Evolutionary conservation across 257 asterid genomes (phyloP).

Genomic region (Solanum sejunctum): DNA sequence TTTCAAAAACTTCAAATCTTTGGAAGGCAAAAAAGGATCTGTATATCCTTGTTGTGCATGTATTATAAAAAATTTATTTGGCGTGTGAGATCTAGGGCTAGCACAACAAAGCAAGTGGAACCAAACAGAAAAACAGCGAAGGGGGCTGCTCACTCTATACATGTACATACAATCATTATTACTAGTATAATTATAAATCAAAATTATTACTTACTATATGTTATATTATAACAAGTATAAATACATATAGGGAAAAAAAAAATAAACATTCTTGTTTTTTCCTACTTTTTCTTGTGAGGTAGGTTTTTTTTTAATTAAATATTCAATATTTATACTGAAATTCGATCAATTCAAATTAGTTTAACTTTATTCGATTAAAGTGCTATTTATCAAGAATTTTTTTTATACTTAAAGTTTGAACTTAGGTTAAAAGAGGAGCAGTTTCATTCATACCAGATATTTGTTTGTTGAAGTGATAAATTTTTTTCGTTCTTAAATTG

Average conservation of each 20-base stretch:
- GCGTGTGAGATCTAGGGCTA: neutral
- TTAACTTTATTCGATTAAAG: too few species aligned
- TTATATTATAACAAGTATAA: neutral
- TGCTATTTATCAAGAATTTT: too few species aligned
- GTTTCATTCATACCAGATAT: too few species aligned
- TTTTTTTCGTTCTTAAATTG: too few species aligned
- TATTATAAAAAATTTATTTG: neutral
- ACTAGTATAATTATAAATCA: neutral
- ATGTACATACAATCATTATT: neutral
- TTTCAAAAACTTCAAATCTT: neutral
- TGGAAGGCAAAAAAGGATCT: neutral
- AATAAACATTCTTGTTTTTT: neutral
- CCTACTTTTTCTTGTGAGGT: neutral
- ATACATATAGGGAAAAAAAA: neutral
- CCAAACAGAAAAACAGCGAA: neutral
- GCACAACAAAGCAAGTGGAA: slow-evolving; percentile 1
- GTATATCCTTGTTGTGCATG: neutral
- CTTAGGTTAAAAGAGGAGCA: too few species aligned
- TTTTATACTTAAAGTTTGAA: too few species aligned
- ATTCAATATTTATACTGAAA: too few species aligned
- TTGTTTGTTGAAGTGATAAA: neutral
- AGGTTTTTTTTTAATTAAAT: too few species aligned
- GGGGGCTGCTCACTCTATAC: neutral
- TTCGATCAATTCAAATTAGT: too few species aligned
- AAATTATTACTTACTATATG: neutral